Evolutionary conservation across 2,329 filamentous ascomycete genomes (phyloP).

Genomic region (Ophiosphaerella korrae): DNA sequence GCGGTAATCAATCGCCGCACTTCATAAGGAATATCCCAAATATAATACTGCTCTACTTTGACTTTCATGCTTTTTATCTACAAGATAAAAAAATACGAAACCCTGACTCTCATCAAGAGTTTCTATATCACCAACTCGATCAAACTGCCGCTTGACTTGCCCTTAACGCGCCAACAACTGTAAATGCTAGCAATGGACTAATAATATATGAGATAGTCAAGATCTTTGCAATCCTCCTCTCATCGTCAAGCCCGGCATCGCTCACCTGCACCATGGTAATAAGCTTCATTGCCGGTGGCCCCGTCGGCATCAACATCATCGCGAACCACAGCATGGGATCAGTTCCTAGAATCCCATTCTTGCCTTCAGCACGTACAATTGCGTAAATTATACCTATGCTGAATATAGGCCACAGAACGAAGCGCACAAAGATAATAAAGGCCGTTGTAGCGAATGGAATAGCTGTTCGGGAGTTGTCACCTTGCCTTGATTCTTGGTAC

Average conservation of each 20-base stretch:
- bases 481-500: constrained; percentile 24
- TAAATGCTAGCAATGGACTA: constrained; percentile 37
- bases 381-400: constrained; percentile 59
- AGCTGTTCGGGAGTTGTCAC: neutral
- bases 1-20: no score
- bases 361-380: constrained; percentile 57
- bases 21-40: no score
- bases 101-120: neutral
- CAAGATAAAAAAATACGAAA: no score
- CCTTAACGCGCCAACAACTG: constrained; percentile 38
- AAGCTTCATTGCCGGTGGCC: constrained; percentile 60
- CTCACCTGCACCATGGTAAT: constrained; percentile 58
- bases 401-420: constrained; percentile 34
- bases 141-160: constrained; percentile 33
- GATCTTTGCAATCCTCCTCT: constrained; percentile 58
- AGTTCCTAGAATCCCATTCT: constrained; percentile 49
- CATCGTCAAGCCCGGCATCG: constrained; percentile 49
- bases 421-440: constrained; percentile 33
- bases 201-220: constrained; percentile 47
- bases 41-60: no score
- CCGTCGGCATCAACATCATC: constrained; percentile 64
- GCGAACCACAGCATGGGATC: constrained; percentile 70
- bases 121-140: neutral
- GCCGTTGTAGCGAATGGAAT: constrained; percentile 24
- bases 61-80: no score